Percentiles rank a stretch among this genome's conserved stretches.
phyloP scores from a whole-genome alignment of 345 rosid genomes.

The Eucalyptus pauciflora region DNA sequence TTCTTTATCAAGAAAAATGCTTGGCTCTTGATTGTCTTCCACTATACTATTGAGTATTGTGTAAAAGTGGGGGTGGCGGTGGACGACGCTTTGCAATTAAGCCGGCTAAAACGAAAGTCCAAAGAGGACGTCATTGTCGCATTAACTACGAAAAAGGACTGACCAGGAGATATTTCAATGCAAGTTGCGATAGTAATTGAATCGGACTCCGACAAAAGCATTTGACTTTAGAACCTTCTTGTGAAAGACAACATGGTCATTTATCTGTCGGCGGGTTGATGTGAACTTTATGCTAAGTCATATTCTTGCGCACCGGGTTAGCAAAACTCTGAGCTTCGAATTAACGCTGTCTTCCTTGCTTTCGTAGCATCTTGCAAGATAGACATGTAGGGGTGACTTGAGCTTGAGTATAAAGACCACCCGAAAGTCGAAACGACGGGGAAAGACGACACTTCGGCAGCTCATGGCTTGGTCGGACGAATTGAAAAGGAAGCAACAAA shows the following conservation, averaged over 20 bases:
- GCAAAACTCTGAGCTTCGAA: rapidly evolving
- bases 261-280: neutral
- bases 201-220: neutral
- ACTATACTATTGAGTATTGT: neutral
- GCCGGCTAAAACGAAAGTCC: neutral
- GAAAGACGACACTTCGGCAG: neutral
- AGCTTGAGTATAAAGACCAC: neutral
- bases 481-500: neutral
- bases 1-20: neutral
- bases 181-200: neutral
- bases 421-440: neutral
- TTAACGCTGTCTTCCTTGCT: neutral
- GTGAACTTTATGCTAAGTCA: neutral
- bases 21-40: neutral
- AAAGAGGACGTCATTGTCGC: neutral
- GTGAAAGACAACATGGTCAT: neutral
- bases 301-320: neutral
- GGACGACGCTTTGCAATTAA: neutral
- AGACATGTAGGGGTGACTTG: neutral
- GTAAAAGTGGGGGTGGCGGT: neutral
- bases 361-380: neutral
- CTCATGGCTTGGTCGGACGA: neutral
- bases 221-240: neutral
- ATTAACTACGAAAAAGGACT: neutral
- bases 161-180: neutral